Conservation (phyloP, 345 rosid species). For the Eucalyptus globulus region DNA sequence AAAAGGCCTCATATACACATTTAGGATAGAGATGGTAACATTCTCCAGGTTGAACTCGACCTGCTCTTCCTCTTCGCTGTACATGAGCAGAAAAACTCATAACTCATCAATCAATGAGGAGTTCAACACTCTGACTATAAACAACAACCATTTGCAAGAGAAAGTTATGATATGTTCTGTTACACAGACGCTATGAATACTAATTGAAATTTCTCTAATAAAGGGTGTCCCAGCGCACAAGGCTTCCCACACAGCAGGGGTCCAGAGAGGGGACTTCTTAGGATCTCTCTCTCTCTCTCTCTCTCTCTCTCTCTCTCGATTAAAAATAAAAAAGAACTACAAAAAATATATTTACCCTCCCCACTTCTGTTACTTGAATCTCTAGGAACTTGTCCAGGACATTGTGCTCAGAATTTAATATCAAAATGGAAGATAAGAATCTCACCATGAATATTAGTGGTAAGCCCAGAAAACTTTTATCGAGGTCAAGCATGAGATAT, state of each 20-base stretch:
- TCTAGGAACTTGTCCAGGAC: background rate
- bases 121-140: background rate
- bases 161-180: background rate
- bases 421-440: background rate
- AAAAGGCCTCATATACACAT: conserved; percentile 74
- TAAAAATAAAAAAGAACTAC: background rate
- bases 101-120: background rate
- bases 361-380: background rate
- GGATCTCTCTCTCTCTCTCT: background rate
- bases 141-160: background rate
- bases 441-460: background rate
- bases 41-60: conserved; percentile 91
- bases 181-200: background rate
- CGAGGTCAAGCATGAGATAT: background rate
- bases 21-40: conserved; percentile 87
- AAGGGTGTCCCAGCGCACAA: background rate
- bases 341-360: background rate
- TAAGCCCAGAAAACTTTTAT: background rate
- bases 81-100: background rate
- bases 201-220: background rate
- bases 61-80: conserved; percentile 94
- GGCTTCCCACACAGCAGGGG: background rate
- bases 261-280: background rate
- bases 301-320: background rate
- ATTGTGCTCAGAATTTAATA: background rate